A percentile compares a stretch with the other conserved stretches of the same genome.
Evolutionary conservation across 345 rosid genomes (phyloP).

Genomic region (Hirschfeldia incana): DNA sequence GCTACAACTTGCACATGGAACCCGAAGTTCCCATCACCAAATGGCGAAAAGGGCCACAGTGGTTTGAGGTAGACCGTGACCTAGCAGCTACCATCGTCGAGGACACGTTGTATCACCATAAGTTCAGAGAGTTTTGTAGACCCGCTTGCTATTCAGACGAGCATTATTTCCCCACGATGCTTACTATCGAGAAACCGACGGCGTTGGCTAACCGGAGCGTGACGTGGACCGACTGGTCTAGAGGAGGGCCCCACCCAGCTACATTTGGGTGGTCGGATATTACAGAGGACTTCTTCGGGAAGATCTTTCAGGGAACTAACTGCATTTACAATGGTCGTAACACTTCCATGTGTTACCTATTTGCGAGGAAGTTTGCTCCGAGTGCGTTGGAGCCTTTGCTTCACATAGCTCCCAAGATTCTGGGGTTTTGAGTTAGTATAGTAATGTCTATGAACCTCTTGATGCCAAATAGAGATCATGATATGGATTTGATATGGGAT

Average conservation of each 20-base stretch:
- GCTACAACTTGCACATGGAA: not conserved
- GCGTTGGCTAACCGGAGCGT: constrained; percentile 77
- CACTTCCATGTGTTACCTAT: constrained; percentile 54
- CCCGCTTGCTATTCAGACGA: constrained; percentile 92
- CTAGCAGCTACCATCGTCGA: constrained; percentile 66
- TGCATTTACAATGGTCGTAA: constrained; percentile 65
- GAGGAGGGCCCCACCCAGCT: constrained; percentile 94
- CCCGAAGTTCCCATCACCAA: not conserved
- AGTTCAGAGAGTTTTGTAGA: constrained; percentile 67
- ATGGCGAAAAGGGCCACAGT: constrained; percentile 46
- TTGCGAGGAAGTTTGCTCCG: constrained; percentile 86
- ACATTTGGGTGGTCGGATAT: constrained; percentile 75
- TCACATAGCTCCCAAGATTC: constrained; percentile 45
- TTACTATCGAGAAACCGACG: constrained; percentile 58
- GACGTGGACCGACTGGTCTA: constrained; percentile 97
- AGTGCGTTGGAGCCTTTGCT: constrained; percentile 70
- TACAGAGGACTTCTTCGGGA: constrained; percentile 60
- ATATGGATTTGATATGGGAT: not conserved
- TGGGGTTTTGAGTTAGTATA: constrained; percentile 43
- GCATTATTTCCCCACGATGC: constrained; percentile 95
- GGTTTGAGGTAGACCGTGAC: constrained; percentile 62
- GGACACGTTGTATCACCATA: constrained; percentile 61
- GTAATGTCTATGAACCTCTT: not conserved
- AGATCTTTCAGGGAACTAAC: constrained; percentile 39
- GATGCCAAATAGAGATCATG: constrained; percentile 3